Evolutionary conservation across 1,284 basidiomycete genomes (phyloP), one percentile per base, ranked within the genome.

Genomic region (Agaricales sp.): DNA sequence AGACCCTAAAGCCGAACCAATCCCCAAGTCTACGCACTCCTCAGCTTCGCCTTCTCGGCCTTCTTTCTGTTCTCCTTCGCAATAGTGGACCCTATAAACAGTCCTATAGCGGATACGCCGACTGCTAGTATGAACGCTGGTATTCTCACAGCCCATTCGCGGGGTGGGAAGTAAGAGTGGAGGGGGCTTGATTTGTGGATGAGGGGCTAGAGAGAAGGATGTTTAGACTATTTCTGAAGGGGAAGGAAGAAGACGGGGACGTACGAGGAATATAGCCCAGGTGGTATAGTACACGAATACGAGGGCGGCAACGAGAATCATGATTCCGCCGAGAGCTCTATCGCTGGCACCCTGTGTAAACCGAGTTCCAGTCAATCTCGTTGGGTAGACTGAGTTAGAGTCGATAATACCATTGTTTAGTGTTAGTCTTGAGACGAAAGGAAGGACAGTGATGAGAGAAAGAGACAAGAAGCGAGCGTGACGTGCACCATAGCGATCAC

Each of bases 221-320:
- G 43, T 22, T 45, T 44, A 45, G 25, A 21, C 25, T 43, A 3
- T 23, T 50, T 48, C 47, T 48, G 20, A 11, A 16, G 41, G 51
- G 18, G 26, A 43, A 47, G 19, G 19, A 41, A 41, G 4, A 16
- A 51, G 45, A 20, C 37, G 26, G 21, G 30, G 4, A 71, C 80
- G 57, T 58, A 93, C 93, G 48, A 93, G 74, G 38, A 96, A 68
- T 46, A 96, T 72, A 4, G 92, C 84, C 92, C 93, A 96, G 39
- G 77, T 75, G 2, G 92, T 93, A 66, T 96, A 97, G 65, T 96
- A 96, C 18, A 77, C 67, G 67, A 95, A 95, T 43, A 90, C 80
- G 50, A 81, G 66, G 2, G 77, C 75, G 23, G 91, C 87, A 54
- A 77, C 73, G 55, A 87, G 68, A 60, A 96, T 79, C 86, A 94